phyloP scores from a whole-genome alignment of 768 basidiomycete genomes.

The Psilocybe cubensis region DNA sequence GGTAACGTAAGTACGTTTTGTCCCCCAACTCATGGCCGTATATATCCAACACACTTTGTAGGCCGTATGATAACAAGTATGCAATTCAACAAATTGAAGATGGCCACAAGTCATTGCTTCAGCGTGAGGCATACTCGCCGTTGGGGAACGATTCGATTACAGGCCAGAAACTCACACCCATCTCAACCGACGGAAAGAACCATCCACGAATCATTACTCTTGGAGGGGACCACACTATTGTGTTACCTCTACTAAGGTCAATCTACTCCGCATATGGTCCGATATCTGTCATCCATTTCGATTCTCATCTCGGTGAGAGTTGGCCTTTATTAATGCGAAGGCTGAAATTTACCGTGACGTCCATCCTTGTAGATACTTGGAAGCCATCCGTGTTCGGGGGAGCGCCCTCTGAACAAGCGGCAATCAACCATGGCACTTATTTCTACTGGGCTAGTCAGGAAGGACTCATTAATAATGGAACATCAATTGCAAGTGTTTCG shows the following conservation, averaged over 20 bases:
- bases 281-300: slow-evolving; percentile 86
- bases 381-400: slow-evolving; percentile 77
- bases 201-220: slow-evolving; percentile 84
- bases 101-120: slow-evolving; percentile 72
- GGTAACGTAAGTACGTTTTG: slow-evolving; percentile 48
- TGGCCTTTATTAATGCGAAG: neutral
- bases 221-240: slow-evolving; percentile 90
- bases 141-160: slow-evolving; percentile 66
- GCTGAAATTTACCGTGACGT: slow-evolving; percentile 17
- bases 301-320: slow-evolving; percentile 63
- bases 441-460: slow-evolving; percentile 90
- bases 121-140: slow-evolving; percentile 62
- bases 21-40: neutral
- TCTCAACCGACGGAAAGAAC: slow-evolving; percentile 69
- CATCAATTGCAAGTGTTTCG: slow-evolving; percentile 79
- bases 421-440: slow-evolving; percentile 88
- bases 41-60: slow-evolving; percentile 15
- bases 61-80: slow-evolving; percentile 72
- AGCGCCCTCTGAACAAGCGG: slow-evolving; percentile 70
- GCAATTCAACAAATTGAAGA: slow-evolving; percentile 78
- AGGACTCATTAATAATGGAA: slow-evolving; percentile 77
- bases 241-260: slow-evolving; percentile 61
- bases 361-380: slow-evolving; percentile 59
- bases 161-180: slow-evolving; percentile 56
- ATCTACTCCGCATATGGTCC: slow-evolving; percentile 78